phyloP scores from a whole-genome alignment of 2,329 filamentous ascomycete genomes.

The Penicillium sp. region DNA sequence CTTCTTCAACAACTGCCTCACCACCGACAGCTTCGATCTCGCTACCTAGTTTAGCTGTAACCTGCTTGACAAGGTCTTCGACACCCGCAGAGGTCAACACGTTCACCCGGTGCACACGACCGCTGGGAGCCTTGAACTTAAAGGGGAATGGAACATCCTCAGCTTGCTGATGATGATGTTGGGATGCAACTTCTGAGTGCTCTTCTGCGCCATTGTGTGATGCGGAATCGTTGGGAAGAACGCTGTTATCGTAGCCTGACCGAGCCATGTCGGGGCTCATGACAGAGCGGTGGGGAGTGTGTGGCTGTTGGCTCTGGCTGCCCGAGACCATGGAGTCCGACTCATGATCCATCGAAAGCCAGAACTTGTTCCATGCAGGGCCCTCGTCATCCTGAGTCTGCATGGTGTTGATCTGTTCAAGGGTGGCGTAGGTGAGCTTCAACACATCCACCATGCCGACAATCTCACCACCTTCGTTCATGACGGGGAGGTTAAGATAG shows the following conservation, averaged over 20 bases:
- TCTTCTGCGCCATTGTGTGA: constrained; percentile 81
- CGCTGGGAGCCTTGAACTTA: constrained; percentile 98
- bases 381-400: constrained; percentile 84
- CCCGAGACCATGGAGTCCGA: constrained; percentile 96
- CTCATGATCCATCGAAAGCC: constrained; percentile 92
- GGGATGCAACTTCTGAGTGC: constrained; percentile 67
- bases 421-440: constrained; percentile 94
- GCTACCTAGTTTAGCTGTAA: constrained; percentile 78
- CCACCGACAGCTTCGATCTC: constrained; percentile 86
- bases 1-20: constrained; percentile 72
- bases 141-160: constrained; percentile 86
- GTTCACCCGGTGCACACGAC: constrained; percentile 89
- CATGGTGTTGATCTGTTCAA: constrained; percentile 97
- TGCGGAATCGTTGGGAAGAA: constrained; percentile 90
- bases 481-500: constrained; percentile 96
- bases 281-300: constrained; percentile 69
- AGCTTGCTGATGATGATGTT: constrained; percentile 53
- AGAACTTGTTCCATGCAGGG: constrained; percentile 99
- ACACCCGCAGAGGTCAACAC: constrained; percentile 79
- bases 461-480: constrained; percentile 96
- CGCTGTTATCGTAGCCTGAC: constrained; percentile 67
- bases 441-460: constrained; percentile 99
- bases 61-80: constrained; percentile 71
- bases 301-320: constrained; percentile 72
- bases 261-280: constrained; percentile 71